Evolutionary conservation across 2,329 filamentous ascomycete genomes (phyloP).

Genomic region (Colletotrichum siamense): DNA sequence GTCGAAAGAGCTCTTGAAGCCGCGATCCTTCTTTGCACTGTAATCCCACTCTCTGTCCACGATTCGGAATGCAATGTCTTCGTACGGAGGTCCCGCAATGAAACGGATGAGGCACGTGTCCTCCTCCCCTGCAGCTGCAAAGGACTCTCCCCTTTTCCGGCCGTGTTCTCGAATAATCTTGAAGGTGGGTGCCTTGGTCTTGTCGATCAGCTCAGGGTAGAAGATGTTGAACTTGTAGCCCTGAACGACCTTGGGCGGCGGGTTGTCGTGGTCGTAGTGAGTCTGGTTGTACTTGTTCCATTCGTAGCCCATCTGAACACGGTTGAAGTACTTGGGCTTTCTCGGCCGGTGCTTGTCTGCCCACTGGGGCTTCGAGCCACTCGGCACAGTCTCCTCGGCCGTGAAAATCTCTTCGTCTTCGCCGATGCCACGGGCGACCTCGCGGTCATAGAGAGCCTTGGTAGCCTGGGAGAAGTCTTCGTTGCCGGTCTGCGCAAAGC

Average conservation of each 20-base stretch:
- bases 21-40: constrained; percentile 90
- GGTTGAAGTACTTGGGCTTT: constrained; percentile 96
- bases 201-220: constrained; percentile 96
- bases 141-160: constrained; percentile 86
- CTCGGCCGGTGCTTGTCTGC: constrained; percentile 84
- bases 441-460: constrained; percentile 88
- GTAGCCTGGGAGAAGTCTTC: constrained; percentile 88
- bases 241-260: constrained; percentile 96
- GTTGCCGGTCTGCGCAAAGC: constrained; percentile 72
- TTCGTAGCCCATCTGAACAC: constrained; percentile 98
- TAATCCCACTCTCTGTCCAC: constrained; percentile 99
- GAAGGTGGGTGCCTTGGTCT: constrained; percentile 92
- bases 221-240: constrained; percentile 99
- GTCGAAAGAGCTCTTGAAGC: constrained; percentile 96
- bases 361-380: constrained; percentile 74
- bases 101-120: constrained; percentile 97
- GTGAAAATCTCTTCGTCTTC: constrained; percentile 97
- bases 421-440: constrained; percentile 87
- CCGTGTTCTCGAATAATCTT: constrained; percentile 95
- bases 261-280: constrained; percentile 98
- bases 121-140: constrained; percentile 91
- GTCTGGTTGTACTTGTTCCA: constrained; percentile 99
- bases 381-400: constrained; percentile 80
- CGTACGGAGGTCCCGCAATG: constrained; percentile 92
- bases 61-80: constrained; percentile 96